These are phyloP conservation scores for Lipomyces sp. DNA, from an alignment of 805 yeast species.

Conservation along the genomic window DNA sequence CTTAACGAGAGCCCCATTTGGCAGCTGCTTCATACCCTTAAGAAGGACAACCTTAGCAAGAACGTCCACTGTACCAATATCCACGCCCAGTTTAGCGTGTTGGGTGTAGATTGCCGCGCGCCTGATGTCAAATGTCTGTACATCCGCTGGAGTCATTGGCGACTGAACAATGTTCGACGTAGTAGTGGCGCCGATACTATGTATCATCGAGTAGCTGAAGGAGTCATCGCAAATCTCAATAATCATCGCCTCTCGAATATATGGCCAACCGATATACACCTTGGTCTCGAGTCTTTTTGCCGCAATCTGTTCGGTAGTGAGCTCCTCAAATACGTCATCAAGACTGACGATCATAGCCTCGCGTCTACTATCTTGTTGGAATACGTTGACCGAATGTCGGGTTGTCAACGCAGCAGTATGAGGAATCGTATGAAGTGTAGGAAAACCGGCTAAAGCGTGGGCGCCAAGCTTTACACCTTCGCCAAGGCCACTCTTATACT, in stretches of 20 bases:
- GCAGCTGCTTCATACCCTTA: constrained; percentile 72
- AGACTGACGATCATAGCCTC: constrained; percentile 76
- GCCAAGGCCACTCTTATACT: constrained; percentile 56
- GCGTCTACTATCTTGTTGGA: constrained; percentile 82
- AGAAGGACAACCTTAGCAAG: constrained; percentile 75
- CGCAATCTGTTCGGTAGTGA: constrained; percentile 65
- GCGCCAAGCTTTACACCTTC: constrained; percentile 71
- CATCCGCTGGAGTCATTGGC: constrained; percentile 11
- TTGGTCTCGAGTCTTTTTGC: constrained; percentile 62
- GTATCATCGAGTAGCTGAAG: constrained; percentile 53
- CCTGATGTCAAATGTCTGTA: constrained; percentile 12
- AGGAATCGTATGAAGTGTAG: constrained; percentile 74
- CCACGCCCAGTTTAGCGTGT: constrained; percentile 55
- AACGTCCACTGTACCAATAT: constrained; percentile 57
- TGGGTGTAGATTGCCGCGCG: constrained; percentile 8
- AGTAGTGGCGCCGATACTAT: constrained; percentile 38
- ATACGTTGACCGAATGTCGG: constrained; percentile 68
- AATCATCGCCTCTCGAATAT: constrained; percentile 76
- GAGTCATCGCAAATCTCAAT: constrained; percentile 62
- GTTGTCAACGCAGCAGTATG: constrained; percentile 58
- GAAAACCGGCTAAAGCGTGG: constrained; percentile 87
- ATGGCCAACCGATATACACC: constrained; percentile 90
- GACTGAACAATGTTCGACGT: constrained; percentile 3
- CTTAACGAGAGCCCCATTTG: constrained; percentile 77
- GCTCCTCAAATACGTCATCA: constrained; percentile 50